These are phyloP conservation scores for Paraglomus brasilianum DNA, from an alignment of 192 early-diverging fungal genomes.

Conservation along the genomic window DNA sequence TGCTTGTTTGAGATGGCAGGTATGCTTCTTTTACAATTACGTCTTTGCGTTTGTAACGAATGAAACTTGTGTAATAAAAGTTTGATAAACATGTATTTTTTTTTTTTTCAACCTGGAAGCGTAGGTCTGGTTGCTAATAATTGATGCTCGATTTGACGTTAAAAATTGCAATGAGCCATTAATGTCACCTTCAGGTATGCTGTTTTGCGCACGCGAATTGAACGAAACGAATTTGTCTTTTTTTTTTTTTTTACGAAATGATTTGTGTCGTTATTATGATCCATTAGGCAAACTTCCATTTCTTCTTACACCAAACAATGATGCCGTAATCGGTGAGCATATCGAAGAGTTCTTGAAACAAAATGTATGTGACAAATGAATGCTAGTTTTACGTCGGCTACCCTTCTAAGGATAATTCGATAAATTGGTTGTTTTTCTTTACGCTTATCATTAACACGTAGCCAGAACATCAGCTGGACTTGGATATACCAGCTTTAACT, in stretches of 20 bases:
- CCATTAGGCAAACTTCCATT: slow-evolving; percentile 55
- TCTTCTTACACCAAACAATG: slow-evolving; percentile 44
- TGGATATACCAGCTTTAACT: slow-evolving; percentile 13
- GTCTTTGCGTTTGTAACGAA: not conserved
- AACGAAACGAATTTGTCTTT: no score
- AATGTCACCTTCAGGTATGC: slow-evolving; percentile 53
- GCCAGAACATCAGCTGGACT: not conserved
- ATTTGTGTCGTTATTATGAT: not conserved
- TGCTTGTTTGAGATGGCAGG: slow-evolving; percentile 54
- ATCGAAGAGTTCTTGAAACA: slow-evolving; percentile 52
- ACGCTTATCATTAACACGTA: not conserved
- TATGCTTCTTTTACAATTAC: slow-evolving; percentile 2
- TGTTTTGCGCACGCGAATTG: no score
- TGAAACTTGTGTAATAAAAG: not conserved
- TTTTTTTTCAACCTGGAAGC: not conserved
- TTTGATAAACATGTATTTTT: not conserved
- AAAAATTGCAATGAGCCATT: slow-evolving; percentile 50
- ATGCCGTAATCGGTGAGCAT: slow-evolving; percentile 43
- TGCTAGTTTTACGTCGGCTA: not conserved
- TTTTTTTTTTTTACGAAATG: no score
- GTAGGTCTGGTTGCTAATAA: slow-evolving; percentile 52
- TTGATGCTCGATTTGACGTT: slow-evolving; percentile 44
- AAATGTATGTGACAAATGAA: slow-evolving; percentile 34
- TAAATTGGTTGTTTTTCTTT: not conserved
- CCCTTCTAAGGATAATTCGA: not conserved